These are phyloP conservation scores for Malbranchea cinnamomea DNA, from an alignment of 2,329 filamentous ascomycete species.

Conservation along the genomic window DNA sequence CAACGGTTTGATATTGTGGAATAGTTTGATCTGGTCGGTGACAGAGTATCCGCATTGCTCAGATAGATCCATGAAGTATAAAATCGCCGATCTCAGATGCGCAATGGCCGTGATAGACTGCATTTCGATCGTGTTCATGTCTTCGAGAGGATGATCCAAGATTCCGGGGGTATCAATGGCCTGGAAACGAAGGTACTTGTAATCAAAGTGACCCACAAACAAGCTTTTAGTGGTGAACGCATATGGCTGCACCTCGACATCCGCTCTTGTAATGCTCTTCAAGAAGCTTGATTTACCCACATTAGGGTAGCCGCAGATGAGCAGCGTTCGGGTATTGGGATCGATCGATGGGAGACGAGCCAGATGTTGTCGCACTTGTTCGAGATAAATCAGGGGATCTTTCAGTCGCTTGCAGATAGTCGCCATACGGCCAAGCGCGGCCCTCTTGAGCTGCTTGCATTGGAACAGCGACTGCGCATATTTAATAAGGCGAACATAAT, in stretches of 20 bases:
- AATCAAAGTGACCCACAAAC: constrained; percentile 96
- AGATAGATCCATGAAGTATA: constrained; percentile 97
- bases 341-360: constrained; percentile 97
- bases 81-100: constrained; percentile 82
- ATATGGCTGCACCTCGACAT: constrained; percentile 95
- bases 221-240: constrained; percentile 97
- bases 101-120: constrained; percentile 96
- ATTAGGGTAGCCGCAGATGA: constrained; percentile 96
- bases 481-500: constrained; percentile 91
- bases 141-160: constrained; percentile 88
- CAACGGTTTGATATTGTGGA: constrained; percentile 89
- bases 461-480: constrained; percentile 96
- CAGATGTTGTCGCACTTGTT: constrained; percentile 92
- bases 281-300: constrained; percentile 96
- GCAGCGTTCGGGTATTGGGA: constrained; percentile 85
- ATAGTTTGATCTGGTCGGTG: constrained; percentile 80
- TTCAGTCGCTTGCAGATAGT: constrained; percentile 91
- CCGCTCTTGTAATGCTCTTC: constrained; percentile 77
- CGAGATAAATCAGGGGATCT: constrained; percentile 86
- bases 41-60: constrained; percentile 96
- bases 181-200: constrained; percentile 81
- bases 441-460: constrained; percentile 97
- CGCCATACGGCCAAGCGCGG: constrained; percentile 93
- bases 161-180: constrained; percentile 98
- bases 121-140: constrained; percentile 99